These are phyloP conservation scores for Picea glauca DNA, from an alignment of 75 land plant genomes.

Conservation along the genomic window DNA sequence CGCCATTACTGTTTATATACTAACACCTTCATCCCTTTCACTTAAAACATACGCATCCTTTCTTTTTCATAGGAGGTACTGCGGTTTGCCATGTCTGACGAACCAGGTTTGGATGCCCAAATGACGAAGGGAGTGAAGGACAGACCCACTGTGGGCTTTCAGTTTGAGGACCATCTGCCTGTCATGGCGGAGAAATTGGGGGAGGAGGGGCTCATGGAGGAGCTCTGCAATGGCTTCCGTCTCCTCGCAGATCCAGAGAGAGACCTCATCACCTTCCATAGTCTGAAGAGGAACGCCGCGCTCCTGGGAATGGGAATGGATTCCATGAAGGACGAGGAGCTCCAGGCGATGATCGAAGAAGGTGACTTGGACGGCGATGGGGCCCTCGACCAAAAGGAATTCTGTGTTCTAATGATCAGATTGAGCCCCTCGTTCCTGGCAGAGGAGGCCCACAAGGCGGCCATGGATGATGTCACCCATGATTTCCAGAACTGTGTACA, in stretches of 20 bases:
- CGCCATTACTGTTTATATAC: too few relatives aligned
- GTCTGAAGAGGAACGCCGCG: slow-evolving; percentile 25
- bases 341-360: slow-evolving; percentile 24
- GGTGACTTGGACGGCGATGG: slow-evolving; percentile 39
- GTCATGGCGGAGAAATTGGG: slow-evolving; percentile 42
- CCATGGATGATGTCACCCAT: too few relatives aligned
- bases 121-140: too few relatives aligned
- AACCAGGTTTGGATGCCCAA: too few relatives aligned
- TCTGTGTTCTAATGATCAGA: slow-evolving; percentile 36
- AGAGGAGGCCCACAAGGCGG: not conserved
- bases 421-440: slow-evolving; percentile 26
- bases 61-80: too few relatives aligned
- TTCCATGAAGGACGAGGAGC: slow-evolving; percentile 24
- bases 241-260: slow-evolving; percentile 31
- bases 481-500: too few relatives aligned
- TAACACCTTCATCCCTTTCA: too few relatives aligned
- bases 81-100: too few relatives aligned
- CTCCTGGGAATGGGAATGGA: slow-evolving; percentile 30
- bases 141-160: slow-evolving; percentile 5
- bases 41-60: too few relatives aligned
- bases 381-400: slow-evolving; percentile 27
- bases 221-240: slow-evolving; percentile 47
- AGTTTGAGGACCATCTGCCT: slow-evolving; percentile 39
- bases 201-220: slow-evolving; percentile 33
- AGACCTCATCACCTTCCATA: slow-evolving; percentile 33